A percentile compares a stretch with the other conserved stretches of the same genome.
These are phyloP conservation scores for Strobilomyces dryophilus DNA, from an alignment of 768 basidiomycete species.

Conservation along the genomic window DNA sequence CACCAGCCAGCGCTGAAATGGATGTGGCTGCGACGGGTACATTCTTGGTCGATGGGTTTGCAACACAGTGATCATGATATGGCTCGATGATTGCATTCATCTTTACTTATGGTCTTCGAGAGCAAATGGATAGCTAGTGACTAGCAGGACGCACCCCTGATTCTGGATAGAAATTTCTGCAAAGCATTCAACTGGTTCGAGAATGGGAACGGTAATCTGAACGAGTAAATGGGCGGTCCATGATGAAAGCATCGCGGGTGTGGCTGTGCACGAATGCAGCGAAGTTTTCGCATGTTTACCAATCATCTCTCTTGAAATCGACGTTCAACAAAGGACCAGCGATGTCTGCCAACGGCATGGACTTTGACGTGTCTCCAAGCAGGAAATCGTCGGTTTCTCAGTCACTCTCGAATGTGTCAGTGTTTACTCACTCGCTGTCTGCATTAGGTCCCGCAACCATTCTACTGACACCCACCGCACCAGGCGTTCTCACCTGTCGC, in stretches of 20 bases:
- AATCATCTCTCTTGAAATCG: constrained; percentile 7
- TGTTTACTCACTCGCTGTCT: constrained; percentile 8
- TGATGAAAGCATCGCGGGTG: background rate
- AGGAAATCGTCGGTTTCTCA: constrained; percentile 53
- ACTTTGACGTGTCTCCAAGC: constrained; percentile 57
- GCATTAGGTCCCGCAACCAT: constrained; percentile 59
- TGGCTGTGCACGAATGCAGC: constrained; percentile 26
- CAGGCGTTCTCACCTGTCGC: constrained; percentile 66
- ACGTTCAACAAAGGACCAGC: background rate
- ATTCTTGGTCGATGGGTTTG: no score
- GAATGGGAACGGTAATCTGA: constrained; percentile 46
- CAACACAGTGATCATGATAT: no score
- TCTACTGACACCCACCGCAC: constrained; percentile 77
- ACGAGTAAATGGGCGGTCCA: no score
- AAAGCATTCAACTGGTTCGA: constrained; percentile 53
- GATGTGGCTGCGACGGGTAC: background rate
- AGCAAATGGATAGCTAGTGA: constrained; percentile 56
- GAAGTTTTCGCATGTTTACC: constrained; percentile 36
- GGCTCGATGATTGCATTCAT: background rate
- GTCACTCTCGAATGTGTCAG: background rate
- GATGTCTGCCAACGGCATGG: constrained; percentile 58
- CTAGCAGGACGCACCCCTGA: no score
- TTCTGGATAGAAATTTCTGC: constrained; percentile 58
- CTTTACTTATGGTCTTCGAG: background rate
- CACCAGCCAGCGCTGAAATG: background rate